phyloP scores from a whole-genome alignment of 768 basidiomycete genomes.

The Kwoniella dendrophila region DNA sequence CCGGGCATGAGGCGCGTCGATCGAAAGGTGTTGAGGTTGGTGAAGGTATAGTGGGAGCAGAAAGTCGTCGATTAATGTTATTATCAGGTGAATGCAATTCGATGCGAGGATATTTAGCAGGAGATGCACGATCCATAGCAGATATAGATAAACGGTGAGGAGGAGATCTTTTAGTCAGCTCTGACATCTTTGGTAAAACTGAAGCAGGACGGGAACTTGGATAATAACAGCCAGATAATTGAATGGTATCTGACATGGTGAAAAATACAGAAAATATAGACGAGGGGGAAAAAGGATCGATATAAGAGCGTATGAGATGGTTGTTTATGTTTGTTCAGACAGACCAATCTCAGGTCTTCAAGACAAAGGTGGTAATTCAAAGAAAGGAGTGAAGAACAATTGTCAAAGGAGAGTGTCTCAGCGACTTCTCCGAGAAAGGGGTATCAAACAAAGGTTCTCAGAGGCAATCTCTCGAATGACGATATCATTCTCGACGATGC shows the following conservation, averaged over 20 bases:
- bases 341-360: background rate
- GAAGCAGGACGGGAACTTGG: slow-evolving; percentile 10
- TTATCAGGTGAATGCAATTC: background rate
- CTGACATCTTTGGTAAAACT: slow-evolving; percentile 1
- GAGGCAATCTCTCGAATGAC: background rate
- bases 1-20: background rate
- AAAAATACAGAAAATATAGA: background rate
- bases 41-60: slow-evolving; percentile 19
- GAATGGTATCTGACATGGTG: slow-evolving; percentile 19
- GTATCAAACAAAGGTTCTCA: slow-evolving; percentile 5
- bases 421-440: slow-evolving; percentile 10
- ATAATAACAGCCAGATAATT: slow-evolving; percentile 11
- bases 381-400: slow-evolving; percentile 9
- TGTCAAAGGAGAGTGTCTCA: slow-evolving; percentile 10
- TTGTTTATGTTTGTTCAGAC: background rate
- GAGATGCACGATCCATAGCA: background rate
- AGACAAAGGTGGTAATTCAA: slow-evolving; percentile 16
- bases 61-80: slow-evolving; percentile 16
- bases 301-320: background rate
- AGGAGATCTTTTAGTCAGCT: slow-evolving; percentile 15
- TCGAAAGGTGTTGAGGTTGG: background rate
- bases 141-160: background rate
- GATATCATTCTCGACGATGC: background rate
- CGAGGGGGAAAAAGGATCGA: background rate
- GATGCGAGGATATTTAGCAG: slow-evolving; percentile 3